phyloP scores from a whole-genome alignment of 1,139 yeast species.

The Kurtzmaniella quercitrusa region DNA sequence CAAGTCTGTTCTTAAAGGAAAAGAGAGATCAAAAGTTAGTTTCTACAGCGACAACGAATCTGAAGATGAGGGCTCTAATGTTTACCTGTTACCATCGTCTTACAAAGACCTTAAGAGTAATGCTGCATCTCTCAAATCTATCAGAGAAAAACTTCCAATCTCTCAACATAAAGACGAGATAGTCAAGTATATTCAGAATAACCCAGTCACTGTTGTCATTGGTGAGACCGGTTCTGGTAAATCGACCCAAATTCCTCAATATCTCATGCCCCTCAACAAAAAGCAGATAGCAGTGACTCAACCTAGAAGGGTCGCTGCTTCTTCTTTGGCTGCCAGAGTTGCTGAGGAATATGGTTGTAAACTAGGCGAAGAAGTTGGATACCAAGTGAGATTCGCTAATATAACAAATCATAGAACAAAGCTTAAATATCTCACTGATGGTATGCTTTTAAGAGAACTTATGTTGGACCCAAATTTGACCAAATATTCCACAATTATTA shows the following conservation, averaged over 20 bases:
- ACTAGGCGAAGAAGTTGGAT: slow-evolving; percentile 86
- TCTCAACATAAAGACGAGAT: slow-evolving; percentile 68
- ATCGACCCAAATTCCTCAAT: slow-evolving; percentile 96
- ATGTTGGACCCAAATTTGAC: slow-evolving; percentile 68
- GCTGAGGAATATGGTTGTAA: slow-evolving; percentile 79
- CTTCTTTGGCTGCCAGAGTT: slow-evolving; percentile 88
- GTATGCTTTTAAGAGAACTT: slow-evolving; percentile 90
- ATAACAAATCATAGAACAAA: slow-evolving; percentile 47
- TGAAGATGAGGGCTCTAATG: slow-evolving; percentile 29
- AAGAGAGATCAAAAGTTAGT: slow-evolving; percentile 5
- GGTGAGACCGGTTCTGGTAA: slow-evolving; percentile 99
- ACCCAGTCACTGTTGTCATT: slow-evolving; percentile 74
- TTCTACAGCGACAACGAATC: slow-evolving; percentile 16
- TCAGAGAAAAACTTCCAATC: slow-evolving; percentile 67
- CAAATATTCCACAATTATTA: slow-evolving; percentile 71
- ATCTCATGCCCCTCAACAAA: slow-evolving; percentile 51
- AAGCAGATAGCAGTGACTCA: slow-evolving; percentile 86
- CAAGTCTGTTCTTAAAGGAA: neutral
- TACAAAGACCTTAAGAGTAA: slow-evolving; percentile 26
- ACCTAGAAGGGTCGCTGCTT: slow-evolving; percentile 97
- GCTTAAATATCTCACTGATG: slow-evolving; percentile 88
- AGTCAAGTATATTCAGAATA: slow-evolving; percentile 46
- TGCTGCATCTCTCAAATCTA: slow-evolving; percentile 45
- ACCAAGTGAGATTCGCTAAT: slow-evolving; percentile 77
- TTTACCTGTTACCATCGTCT: neutral